Base-by-base conservation (phyloP, 257 asterid genomes). In the Catharanthus roseus region DNA sequence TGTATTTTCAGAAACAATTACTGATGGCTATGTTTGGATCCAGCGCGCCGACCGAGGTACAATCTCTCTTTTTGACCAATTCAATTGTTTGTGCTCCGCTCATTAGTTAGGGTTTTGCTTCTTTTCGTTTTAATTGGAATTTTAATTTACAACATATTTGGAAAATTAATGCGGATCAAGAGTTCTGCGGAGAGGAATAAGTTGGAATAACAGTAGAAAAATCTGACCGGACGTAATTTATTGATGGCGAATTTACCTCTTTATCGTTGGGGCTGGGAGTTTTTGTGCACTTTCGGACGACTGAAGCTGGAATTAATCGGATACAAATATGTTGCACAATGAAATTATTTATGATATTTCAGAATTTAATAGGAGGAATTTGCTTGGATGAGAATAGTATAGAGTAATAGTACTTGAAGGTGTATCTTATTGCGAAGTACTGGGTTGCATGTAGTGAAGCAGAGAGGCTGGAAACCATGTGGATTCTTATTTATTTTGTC, bases 11-110 rank as follows among this genome's bases (percentile, higher is more conserved):
- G 55, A 65, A 5, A 65, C 45, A 15, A 34, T 33, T 15, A 33
- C 33, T 33, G 7, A 73, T 78, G 78, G 60, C 78, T 29, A 19
- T 73, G 76, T 19, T 78, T n/a, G 82, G 78, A 61, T 72, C 78
- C 45, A 54, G 44, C 63, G n/a, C 70, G 34, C 29, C 75, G 12
- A 29, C 47, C n/a, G 82, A 78, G 57, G 82, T 78, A 39, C 26
- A 13, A 42, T 42, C 33, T 33, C 21, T 16, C 38, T 13, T 18
- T 5, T 45, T 4, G 3, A 34, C 5, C 61, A 5, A 38, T 38
- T 38, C 8, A 8, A 38, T n/a, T 44, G n/a, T 42, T 15, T 5
- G 6, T 19, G 18, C 51, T 29, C 4, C 10, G 12, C 18, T 39
- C 26, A 26, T 33, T n/a, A 21, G 3, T 47, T 60, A 34, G 65